Percentiles rank a stretch among this genome's conserved stretches.
phyloP scores from a whole-genome alignment of 2,329 filamentous ascomycete species.

The Ascochyta lentis region DNA sequence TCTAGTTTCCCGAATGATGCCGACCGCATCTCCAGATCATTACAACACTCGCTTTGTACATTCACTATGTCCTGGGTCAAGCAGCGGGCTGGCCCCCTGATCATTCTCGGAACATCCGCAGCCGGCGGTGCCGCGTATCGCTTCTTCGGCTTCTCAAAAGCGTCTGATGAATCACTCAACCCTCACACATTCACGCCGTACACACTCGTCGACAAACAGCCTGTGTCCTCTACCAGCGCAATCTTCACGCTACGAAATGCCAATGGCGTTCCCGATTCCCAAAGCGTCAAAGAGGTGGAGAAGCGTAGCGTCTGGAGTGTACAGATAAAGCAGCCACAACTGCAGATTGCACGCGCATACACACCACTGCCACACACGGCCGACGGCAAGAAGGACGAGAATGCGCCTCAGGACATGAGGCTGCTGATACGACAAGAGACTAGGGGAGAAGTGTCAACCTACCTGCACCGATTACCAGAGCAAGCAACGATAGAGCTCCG shows the following conservation, averaged over 20 bases:
- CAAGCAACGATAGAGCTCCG: slow-evolving; percentile 75
- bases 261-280: slow-evolving; percentile 33
- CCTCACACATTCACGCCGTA: slow-evolving; percentile 69
- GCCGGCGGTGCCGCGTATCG: slow-evolving; percentile 46
- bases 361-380: slow-evolving; percentile 76
- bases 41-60: background rate
- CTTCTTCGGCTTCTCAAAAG: slow-evolving; percentile 29
- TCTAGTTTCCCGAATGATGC: slow-evolving; percentile 8
- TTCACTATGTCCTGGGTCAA: slow-evolving; percentile 39
- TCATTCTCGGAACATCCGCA: slow-evolving; percentile 44
- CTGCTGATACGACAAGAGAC: slow-evolving; percentile 81
- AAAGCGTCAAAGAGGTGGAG: slow-evolving; percentile 54
- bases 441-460: slow-evolving; percentile 84
- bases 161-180: slow-evolving; percentile 58
- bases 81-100: slow-evolving; percentile 36
- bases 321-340: slow-evolving; percentile 90
- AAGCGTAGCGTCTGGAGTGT: slow-evolving; percentile 80
- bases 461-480: slow-evolving; percentile 70
- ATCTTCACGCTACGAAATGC: slow-evolving; percentile 68
- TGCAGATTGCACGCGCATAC: slow-evolving; percentile 91
- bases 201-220: slow-evolving; percentile 65
- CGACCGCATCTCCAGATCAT: background rate
- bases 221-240: slow-evolving; percentile 71
- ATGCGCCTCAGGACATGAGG: slow-evolving; percentile 58
- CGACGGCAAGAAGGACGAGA: slow-evolving; percentile 40